A percentile compares a stretch with the other conserved stretches of the same genome.
These are phyloP conservation scores for Phanerochaete carnosa DNA, from an alignment of 768 basidiomycete genomes.

Conservation along the genomic window DNA sequence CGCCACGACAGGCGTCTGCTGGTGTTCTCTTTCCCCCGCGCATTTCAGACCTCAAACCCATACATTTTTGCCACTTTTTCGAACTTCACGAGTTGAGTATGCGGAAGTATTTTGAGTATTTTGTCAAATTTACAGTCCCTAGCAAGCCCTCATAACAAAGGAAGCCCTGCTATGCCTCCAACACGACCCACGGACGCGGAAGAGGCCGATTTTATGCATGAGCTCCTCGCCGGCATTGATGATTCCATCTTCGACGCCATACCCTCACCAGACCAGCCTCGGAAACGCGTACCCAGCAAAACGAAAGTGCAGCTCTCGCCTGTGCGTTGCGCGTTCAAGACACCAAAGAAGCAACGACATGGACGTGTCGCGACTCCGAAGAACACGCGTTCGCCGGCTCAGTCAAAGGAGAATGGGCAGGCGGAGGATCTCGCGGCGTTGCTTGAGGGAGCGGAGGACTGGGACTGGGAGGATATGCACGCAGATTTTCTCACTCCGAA, in stretches of 20 bases:
- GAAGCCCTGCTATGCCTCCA: slow-evolving; percentile 40
- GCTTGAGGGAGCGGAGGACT: slow-evolving; percentile 64
- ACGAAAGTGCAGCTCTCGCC: slow-evolving; percentile 6
- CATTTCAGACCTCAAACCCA: too few relatives aligned
- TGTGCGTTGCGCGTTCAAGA: slow-evolving; percentile 8
- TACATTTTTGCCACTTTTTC: too few relatives aligned
- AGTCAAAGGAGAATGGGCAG: background rate
- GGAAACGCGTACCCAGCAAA: slow-evolving; percentile 18
- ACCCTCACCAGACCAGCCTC: slow-evolving; percentile 34
- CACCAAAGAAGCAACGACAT: slow-evolving; percentile 8
- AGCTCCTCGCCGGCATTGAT: slow-evolving; percentile 51
- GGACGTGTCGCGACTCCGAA: slow-evolving; percentile 2
- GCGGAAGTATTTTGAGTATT: too few relatives aligned
- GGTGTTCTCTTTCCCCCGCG: too few relatives aligned
- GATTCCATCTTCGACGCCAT: slow-evolving; percentile 45
- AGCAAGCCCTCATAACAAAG: too few relatives aligned
- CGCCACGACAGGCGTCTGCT: background rate
- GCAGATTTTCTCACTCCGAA: slow-evolving; percentile 48
- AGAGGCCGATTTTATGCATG: slow-evolving; percentile 59
- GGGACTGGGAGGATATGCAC: slow-evolving; percentile 65
- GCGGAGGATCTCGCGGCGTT: slow-evolving; percentile 39
- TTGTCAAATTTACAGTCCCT: too few relatives aligned
- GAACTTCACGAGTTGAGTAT: too few relatives aligned
- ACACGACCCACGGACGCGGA: slow-evolving; percentile 35
- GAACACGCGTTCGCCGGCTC: background rate